phyloP scores from a whole-genome alignment of 148 eudicot genomes.

The Selenicereus undatus region DNA sequence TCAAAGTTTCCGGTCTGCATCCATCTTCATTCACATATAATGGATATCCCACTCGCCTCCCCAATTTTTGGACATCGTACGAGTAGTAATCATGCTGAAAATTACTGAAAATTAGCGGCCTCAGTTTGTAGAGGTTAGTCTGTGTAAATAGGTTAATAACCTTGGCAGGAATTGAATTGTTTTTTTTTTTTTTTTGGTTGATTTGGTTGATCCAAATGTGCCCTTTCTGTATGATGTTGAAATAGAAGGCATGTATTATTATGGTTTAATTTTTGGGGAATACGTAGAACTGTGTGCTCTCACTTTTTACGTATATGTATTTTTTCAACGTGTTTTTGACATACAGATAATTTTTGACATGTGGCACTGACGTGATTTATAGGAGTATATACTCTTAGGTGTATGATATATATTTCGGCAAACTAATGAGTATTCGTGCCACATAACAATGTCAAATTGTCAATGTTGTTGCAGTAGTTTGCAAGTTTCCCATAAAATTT shows the following conservation, averaged over 20 bases:
- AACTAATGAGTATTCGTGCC: no score
- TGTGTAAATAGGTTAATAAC: slow-evolving; percentile 16
- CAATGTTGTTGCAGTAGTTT: neutral
- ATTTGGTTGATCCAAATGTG: neutral
- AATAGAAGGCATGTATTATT: slow-evolving; percentile 17
- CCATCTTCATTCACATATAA: neutral
- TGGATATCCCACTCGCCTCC: neutral
- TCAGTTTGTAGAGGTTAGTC: slow-evolving; percentile 6
- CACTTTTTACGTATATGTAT: no score
- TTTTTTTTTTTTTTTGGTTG: neutral
- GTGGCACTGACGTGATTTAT: no score
- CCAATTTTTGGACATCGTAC: slow-evolving; percentile 1
- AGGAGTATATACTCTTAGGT: no score
- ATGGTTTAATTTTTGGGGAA: neutral
- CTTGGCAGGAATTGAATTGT: slow-evolving; percentile 16
- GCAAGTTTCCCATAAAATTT: neutral
- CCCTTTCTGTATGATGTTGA: neutral
- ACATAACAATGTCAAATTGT: no score
- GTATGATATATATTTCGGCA: neutral
- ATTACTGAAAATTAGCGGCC: slow-evolving; percentile 5
- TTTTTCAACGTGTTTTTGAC: no score
- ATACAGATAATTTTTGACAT: no score
- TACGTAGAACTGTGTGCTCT: no score
- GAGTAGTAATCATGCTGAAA: neutral
- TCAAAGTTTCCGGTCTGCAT: neutral